Evolutionary conservation across 164 flowering plant species (phyloP).

Genomic region (Cinnamomum chago): DNA sequence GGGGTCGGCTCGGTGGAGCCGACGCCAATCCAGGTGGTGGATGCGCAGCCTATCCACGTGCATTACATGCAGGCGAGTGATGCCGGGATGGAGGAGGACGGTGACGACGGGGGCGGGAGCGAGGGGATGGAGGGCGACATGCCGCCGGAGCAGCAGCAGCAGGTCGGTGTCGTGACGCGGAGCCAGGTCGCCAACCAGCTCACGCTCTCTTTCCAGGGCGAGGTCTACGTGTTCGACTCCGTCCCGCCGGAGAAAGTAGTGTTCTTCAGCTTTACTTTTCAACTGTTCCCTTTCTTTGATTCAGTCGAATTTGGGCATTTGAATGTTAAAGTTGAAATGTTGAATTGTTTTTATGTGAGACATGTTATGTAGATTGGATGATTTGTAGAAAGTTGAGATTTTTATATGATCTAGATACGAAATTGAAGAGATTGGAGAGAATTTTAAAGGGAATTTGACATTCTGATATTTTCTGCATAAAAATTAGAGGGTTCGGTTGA

Average conservation of each 20-base stretch:
- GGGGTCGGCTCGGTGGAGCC: background rate
- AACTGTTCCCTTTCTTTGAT: background rate
- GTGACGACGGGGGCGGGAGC: slow-evolving; percentile 4
- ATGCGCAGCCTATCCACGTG: slow-evolving; percentile 14
- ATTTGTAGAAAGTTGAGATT: background rate
- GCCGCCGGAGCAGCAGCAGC: slow-evolving; percentile 1
- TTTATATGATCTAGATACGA: background rate
- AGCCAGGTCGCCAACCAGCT: slow-evolving; percentile 31
- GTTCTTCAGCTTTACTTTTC: background rate
- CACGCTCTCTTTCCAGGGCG: slow-evolving; percentile 66
- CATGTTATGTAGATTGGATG: background rate
- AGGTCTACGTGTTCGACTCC: slow-evolving; percentile 56
- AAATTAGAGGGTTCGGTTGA: background rate
- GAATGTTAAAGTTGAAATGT: background rate
- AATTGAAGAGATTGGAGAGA: background rate
- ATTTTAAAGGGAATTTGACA: background rate
- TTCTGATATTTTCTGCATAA: background rate
- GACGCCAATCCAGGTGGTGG: slow-evolving; percentile 10
- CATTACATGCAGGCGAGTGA: slow-evolving; percentile 14
- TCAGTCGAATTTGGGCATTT: background rate
- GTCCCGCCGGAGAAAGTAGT: slow-evolving; percentile 56
- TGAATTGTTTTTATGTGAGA: background rate
- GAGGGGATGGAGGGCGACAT: slow-evolving; percentile 13
- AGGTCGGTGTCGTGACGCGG: background rate
- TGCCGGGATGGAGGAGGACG: slow-evolving; percentile 4